Evolutionary conservation across 441 rosid species (phyloP), one percentile per base, ranked within the genome.

Genomic region (Pelargonium cotyledonis): DNA sequence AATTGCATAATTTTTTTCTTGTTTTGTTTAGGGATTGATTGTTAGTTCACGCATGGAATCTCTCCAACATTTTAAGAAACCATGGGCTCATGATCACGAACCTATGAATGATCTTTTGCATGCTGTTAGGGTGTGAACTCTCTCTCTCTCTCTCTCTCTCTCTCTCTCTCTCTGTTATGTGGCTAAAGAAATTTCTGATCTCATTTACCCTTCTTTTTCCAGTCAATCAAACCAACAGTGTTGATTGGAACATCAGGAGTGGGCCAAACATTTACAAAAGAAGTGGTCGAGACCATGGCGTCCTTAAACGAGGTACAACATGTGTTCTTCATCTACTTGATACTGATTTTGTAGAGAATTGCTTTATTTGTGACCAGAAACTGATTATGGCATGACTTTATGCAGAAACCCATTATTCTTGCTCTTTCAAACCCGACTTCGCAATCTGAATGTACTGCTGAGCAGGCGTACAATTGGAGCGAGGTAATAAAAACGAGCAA

Each of bases 341-440:
- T 44, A 44, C 9, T 8, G 12, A 44, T 1, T 12, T 44, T 44
- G 9, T 44, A 44, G 49, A 44, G 2, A 44, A 44, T 8, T 8
- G 9, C 12, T 44, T 44, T 12, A 44, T 44, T 7, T 5, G 5
- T 51, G 58, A 29, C 3, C 31, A 29, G 31, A 29, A 29, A 29
- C 31, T 29, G 31, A 29, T 4, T 29, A 53, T 77, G 65, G 26
- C 44, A 21, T 7, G 58, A 16, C 58, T 51, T 14, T 51, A 14
- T 82, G 78, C 80, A 89, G 98, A 94, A 80, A 85, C 99, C 99
- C 0, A 77, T 94, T 67, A 87, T 94, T 77, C 86, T 91, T 73
- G 95, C 99, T 70, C 89, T 94, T 47, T 94, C 99, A 63, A 94
- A 94, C 74, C 99, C 97, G 19, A 94, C 97, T 66, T 89, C 99